These are phyloP conservation scores for Scleroderma citrinum DNA, from an alignment of 768 basidiomycete species.

Conservation along the genomic window DNA sequence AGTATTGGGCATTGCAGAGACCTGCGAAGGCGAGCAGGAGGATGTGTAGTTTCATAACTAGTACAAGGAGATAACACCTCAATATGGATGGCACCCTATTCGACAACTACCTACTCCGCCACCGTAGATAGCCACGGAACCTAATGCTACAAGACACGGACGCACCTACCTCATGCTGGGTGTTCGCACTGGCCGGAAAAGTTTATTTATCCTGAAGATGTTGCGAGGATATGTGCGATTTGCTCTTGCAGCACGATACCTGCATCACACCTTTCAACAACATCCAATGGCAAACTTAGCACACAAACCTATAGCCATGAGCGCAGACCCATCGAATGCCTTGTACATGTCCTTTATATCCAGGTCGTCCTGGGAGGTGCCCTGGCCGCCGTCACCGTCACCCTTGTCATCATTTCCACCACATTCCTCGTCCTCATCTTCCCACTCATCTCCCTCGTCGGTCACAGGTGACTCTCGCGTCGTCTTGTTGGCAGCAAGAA, in stretches of 20 bases:
- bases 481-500: slow-evolving; percentile 10
- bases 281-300: neutral
- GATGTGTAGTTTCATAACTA: slow-evolving; percentile 46
- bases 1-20: slow-evolving; percentile 57
- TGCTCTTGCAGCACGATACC: slow-evolving; percentile 70
- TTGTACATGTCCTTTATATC: slow-evolving; percentile 62
- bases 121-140: no score
- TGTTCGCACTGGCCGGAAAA: no score
- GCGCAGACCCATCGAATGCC: slow-evolving; percentile 64
- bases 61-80: neutral
- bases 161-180: no score
- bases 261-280: slow-evolving; percentile 19
- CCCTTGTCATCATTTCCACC: slow-evolving; percentile 12
- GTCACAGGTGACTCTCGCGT: slow-evolving; percentile 1
- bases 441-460: slow-evolving; percentile 6
- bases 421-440: slow-evolving; percentile 11
- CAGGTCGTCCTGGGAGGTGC: slow-evolving; percentile 3
- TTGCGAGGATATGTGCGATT: slow-evolving; percentile 32
- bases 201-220: neutral
- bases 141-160: no score
- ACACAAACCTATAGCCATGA: slow-evolving; percentile 63
- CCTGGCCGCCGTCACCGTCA: slow-evolving; percentile 5
- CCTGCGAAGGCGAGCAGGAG: slow-evolving; percentile 18
- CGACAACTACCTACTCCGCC: no score
- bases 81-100: neutral